Base-by-base conservation (phyloP, 1,284 basidiomycete species). In the Fomitopsis schrenkii region DNA sequence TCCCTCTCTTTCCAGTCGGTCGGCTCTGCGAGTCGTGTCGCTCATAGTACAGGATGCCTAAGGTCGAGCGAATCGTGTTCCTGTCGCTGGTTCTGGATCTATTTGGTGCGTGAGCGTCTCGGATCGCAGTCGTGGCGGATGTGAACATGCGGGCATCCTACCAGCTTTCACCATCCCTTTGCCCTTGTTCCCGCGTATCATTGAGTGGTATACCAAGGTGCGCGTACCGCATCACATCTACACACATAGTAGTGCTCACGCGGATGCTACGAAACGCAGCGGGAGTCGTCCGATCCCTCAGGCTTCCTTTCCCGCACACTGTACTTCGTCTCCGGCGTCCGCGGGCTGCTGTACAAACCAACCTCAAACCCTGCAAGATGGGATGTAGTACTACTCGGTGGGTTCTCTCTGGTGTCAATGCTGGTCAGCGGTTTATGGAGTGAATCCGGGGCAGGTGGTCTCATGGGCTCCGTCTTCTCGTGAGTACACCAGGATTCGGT, bases 151-250 rank as follows among this genome's bases (percentile, higher is more conserved):
- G 55, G 41, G 28, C 40, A 30, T n/a, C 19, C 52, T 48, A 30
- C 57, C 69, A 88, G 93, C 94, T 14, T 96, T 95, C 74, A 96
- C 94, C n/a, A 93, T 96, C 50, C 94, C 94, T n/a, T 80, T 96
- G 36, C 94, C 94, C 38, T 83, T 96, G 44, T 96, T 96, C 75
- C 94, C 94, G 52, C 85, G 94, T 46, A 80, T 94, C 57, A 91
- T 94, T 57, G 90, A 94, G 76, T 96, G 93, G 93, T 96, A 94
- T 71, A 88, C 88, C 7, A 74, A 85, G 72, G 90, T 90, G 65
- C 67, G 85, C 19, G 3, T 71, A 46, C 60, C 52, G 35, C 52
- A n/a, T 36, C 44, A 35, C 52, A n/a, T 57, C 17, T 60, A 15
- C 38, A 15, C 9, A 6, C n/a, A n/a, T 57, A 17, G 28, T 15